These are phyloP conservation scores for Capronia epimyces DNA, from an alignment of 2,329 filamentous ascomycete species.

Conservation along the genomic window DNA sequence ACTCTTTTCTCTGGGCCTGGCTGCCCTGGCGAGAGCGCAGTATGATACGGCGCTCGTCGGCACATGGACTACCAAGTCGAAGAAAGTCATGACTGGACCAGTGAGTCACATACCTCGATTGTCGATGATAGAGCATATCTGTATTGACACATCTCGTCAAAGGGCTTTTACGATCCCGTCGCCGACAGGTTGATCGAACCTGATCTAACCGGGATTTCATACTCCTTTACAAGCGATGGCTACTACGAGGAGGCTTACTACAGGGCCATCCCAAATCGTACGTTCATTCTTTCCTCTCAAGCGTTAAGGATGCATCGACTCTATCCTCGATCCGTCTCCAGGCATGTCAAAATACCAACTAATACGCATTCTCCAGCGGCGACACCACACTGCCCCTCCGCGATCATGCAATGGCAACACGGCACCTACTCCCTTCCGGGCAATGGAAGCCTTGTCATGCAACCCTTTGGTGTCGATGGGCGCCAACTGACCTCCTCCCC, in stretches of 20 bases:
- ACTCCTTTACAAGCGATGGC: conserved; percentile 65
- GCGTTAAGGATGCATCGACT: not conserved
- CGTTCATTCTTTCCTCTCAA: conserved; percentile 32
- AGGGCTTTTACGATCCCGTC: conserved; percentile 66
- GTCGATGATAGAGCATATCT: not conserved
- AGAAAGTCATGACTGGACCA: conserved; percentile 62
- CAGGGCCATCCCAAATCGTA: conserved; percentile 63
- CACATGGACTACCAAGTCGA: conserved; percentile 68
- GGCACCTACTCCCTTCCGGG: conserved; percentile 54
- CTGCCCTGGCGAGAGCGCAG: conserved; percentile 20
- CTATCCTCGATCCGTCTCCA: not conserved
- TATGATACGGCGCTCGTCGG: conserved; percentile 50
- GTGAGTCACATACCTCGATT: conserved; percentile 42
- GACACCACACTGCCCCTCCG: conserved; percentile 56
- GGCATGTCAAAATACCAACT: not conserved
- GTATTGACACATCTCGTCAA: conserved; percentile 2
- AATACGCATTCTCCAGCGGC: conserved; percentile 41
- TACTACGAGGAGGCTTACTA: conserved; percentile 66
- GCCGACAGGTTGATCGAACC: conserved; percentile 64
- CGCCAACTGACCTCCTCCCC: conserved; percentile 62
- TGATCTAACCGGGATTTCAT: conserved; percentile 62
- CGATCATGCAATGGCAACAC: conserved; percentile 69
- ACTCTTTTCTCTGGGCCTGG: conserved; percentile 17
- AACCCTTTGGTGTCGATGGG: conserved; percentile 61
- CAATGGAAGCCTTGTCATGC: conserved; percentile 56